phyloP scores from a whole-genome alignment of 164 flowering plant species.

The Kingdonia uniflora region DNA sequence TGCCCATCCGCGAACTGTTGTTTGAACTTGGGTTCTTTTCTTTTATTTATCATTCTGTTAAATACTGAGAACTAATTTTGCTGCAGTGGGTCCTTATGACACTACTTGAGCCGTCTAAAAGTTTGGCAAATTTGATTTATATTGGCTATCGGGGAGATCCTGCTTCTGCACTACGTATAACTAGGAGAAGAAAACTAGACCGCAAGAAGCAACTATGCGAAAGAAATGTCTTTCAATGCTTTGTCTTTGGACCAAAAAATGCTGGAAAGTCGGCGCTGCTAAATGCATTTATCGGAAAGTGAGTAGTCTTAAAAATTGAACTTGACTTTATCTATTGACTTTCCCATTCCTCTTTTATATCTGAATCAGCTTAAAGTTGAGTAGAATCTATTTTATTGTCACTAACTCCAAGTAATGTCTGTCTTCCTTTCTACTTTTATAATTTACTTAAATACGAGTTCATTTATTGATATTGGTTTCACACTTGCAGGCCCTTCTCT shows the following conservation, averaged over 20 bases:
- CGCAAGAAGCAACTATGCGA: conserved; percentile 78
- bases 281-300: conserved; percentile 86
- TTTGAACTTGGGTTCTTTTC: too few relatives aligned
- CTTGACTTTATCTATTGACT: neutral
- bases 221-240: conserved; percentile 86
- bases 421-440: neutral
- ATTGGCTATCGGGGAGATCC: conserved; percentile 77
- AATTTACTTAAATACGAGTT: neutral
- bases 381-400: neutral
- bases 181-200: conserved; percentile 64
- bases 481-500: conserved; percentile 54
- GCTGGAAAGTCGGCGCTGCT: conserved; percentile 81
- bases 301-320: neutral
- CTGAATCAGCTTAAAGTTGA: neutral
- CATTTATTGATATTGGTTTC: neutral
- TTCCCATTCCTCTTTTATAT: neutral
- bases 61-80: conserved; percentile 5
- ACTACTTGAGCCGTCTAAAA: conserved; percentile 60
- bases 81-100: conserved; percentile 99
- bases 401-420: neutral
- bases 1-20: too few relatives aligned
- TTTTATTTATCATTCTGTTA: too few relatives aligned
- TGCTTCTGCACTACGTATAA: conserved; percentile 57
- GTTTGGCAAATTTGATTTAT: conserved; percentile 65
- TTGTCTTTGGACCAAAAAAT: conserved; percentile 83